These are phyloP conservation scores for Hymenoscyphus fructigenus DNA, from an alignment of 2,329 filamentous ascomycete genomes.

Conservation along the genomic window DNA sequence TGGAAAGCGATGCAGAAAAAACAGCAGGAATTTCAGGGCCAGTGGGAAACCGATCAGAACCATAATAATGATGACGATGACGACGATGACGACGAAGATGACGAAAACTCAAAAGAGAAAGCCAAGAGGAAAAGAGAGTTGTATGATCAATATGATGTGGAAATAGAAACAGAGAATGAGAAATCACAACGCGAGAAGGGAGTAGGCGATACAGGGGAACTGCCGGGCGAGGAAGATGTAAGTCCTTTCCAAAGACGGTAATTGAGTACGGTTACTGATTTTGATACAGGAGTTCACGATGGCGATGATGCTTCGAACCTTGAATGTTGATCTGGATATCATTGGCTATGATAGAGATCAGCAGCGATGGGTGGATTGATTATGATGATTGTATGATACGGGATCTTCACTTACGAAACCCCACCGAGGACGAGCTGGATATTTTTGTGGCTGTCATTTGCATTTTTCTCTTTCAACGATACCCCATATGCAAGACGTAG, in stretches of 20 bases:
- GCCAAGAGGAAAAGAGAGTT: conserved; percentile 36
- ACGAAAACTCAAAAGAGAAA: conserved; percentile 33
- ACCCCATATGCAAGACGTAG: background rate
- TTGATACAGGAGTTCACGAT: conserved; percentile 60
- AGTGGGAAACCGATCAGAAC: conserved; percentile 41
- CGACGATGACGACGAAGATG: conserved; percentile 37
- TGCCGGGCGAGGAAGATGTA: conserved; percentile 42
- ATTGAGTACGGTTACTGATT: conserved; percentile 13
- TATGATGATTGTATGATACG: background rate
- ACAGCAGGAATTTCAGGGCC: conserved; percentile 42
- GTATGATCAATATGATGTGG: conserved; percentile 36
- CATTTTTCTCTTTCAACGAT: background rate
- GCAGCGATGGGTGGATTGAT: conserved; percentile 58
- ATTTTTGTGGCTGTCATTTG: background rate
- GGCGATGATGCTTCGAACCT: conserved; percentile 65
- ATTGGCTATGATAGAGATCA: conserved; percentile 61
- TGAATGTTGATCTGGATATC: conserved; percentile 61
- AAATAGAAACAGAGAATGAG: conserved; percentile 38
- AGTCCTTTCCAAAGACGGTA: conserved; percentile 37
- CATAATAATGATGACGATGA: conserved; percentile 34
- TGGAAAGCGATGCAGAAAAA: conserved; percentile 53
- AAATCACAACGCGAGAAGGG: conserved; percentile 36
- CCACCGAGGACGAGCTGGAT: background rate
- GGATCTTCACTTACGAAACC: background rate
- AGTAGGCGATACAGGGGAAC: conserved; percentile 37